Base-by-base conservation (phyloP, 2,329 filamentous ascomycete genomes). In the Ceratocystis cacaofunesta region DNA sequence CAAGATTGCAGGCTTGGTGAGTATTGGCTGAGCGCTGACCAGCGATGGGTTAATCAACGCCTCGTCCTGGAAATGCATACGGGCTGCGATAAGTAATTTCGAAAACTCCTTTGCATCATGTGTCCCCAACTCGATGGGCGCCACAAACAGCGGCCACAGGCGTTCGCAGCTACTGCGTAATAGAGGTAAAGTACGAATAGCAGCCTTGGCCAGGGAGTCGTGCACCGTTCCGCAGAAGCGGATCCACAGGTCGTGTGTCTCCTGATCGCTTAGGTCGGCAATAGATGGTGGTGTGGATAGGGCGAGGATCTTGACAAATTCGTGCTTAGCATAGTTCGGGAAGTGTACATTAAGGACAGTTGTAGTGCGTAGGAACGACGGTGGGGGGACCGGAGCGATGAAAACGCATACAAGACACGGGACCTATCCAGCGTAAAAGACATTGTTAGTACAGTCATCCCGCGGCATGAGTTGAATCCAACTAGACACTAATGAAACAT, bases 81-180 rank as follows among this genome's bases (percentile, higher is more conserved):
- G 79, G 30, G 85, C 82, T 1, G 85, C 82, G 61, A 92, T 85
- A 65, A 97, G 81, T 6, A 99, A 78, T 68, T 89, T 87, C 15
- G 89, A 86, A 75, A 96, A 96, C 71, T 96, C 90, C 70, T 87
- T 86, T 8, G 88, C 84, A 1, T 82, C 81, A 70, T 87, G 85
- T 7, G 87, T 86, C n/a, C 88, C 88, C 1, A 85, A 83, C 1
- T 86, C 75, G 28, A 97, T 82, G 0, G 92, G 92, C 5, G 84
- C 82, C 0, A 89, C 86, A 74, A 99, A 97, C 3, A 85, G 82
- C 10, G 87, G 85, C 94, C 94, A 99, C 22, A 97, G 81, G 55
- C 85, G 83, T 61, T 83, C 75, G 71, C 88, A 91, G 62, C 87
- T 83, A 44, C 83, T 81, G 2, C 79, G 80, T 70, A 96, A 91